Evolutionary conservation across 345 rosid genomes (phyloP), one percentile per base, ranked within the genome.

Genomic region (Bretschneidera sinensis): DNA sequence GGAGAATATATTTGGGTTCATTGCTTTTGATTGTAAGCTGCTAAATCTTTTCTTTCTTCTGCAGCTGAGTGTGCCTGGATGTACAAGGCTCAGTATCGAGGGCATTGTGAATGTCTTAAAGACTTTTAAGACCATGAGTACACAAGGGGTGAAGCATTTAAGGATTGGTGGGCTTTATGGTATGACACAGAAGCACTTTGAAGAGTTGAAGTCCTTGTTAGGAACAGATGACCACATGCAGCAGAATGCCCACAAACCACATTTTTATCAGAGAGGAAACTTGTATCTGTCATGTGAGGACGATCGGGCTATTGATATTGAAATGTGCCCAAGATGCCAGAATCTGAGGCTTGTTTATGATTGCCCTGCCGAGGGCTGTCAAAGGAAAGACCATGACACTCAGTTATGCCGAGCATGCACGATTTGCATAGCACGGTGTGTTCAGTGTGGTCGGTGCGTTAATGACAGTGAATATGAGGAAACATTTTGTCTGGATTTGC

Each of bases 61-160:
- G 52, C 83, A 94, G 99, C 74, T 94, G 61, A 79, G 88, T 70
- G 89, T 94, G 51, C 84, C 97, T 68, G 99, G 91, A 65, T 94
- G 97, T 69, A 78, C 91, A 66, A 83, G 85, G 68, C 81, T 94
- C 63, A 85, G 80, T 53, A 77, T 86, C 5, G 78, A 83, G 63
- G 88, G 95, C 51, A 71, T 94, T 23, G 59, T 94, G 63, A 74
- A 75, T 54, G 78, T 69, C 73, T 81, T 94, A 65, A 85, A 74
- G 74, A 79, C 78, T 43, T 73, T 79, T 17, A 91, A 83, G 69
- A 61, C 76, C 31, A 62, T 23, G 48, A 85, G 86, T 47, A 20
- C 74, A 57, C 68, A 59, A 13, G 86, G 79, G 31, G 70, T 94
- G 73, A 91, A 86, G 70, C 88, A 85, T 54, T 73, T 94, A 62